A percentile compares a stretch with the other conserved stretches of the same genome.
Evolutionary conservation across 176 grass and related monocot genomes (phyloP).

Genomic region (Chloris gayana): DNA sequence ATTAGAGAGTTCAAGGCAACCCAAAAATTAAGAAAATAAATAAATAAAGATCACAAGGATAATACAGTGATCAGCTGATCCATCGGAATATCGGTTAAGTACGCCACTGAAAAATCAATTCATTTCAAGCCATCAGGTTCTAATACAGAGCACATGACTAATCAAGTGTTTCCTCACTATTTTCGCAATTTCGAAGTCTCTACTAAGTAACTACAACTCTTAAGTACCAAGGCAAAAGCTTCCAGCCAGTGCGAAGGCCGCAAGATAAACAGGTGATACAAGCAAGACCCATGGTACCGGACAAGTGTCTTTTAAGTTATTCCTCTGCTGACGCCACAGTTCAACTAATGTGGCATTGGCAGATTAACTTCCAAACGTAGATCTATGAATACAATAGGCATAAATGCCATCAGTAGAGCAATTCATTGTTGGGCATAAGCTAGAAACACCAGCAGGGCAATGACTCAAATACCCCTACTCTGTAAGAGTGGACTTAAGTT

Average conservation of each 20-base stretch:
- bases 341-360: constrained; percentile 29
- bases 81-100: not conserved
- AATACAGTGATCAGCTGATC: not conserved
- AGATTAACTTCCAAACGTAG: constrained; percentile 35
- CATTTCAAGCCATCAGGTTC: not conserved
- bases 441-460: constrained; percentile 13
- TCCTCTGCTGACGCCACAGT: constrained; percentile 39
- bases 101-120: not conserved
- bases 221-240: not conserved
- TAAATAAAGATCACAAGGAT: not conserved
- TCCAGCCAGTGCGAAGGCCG: not conserved
- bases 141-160: too few relatives aligned
- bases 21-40: too few relatives aligned
- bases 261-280: constrained; percentile 22
- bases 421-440: constrained; percentile 4
- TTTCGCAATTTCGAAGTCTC: not conserved
- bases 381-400: constrained; percentile 41
- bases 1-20: too few relatives aligned
- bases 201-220: not conserved
- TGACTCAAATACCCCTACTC: constrained; percentile 33
- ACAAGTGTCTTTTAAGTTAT: constrained; percentile 36
- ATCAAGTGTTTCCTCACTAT: not conserved
- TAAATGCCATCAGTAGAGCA: constrained; percentile 19
- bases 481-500: constrained; percentile 72
- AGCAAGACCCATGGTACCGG: not conserved